phyloP scores from a whole-genome alignment of 177 flowering plant species.

The Telopea speciosissima region DNA sequence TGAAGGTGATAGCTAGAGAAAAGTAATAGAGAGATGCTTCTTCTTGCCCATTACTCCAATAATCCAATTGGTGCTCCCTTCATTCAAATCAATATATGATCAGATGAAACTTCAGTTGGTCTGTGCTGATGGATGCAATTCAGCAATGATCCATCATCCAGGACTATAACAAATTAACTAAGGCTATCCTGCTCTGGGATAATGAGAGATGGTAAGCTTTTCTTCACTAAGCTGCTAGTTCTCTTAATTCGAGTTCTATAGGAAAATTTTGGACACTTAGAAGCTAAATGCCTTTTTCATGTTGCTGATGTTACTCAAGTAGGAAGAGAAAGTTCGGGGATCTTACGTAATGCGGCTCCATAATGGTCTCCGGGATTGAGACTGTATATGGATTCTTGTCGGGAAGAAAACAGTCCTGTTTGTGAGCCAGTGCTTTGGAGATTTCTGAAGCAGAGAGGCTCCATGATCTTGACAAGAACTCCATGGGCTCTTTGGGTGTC shows the following conservation, averaged over 20 bases:
- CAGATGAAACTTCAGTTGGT: not conserved
- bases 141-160: not conserved
- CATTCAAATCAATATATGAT: not conserved
- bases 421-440: conserved; percentile 66
- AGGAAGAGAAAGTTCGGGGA: not conserved
- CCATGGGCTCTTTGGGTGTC: conserved; percentile 90
- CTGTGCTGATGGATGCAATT: not conserved
- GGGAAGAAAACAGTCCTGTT: conserved; percentile 29
- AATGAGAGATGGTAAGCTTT: too few species aligned
- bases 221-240: too few species aligned
- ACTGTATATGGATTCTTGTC: conserved; percentile 19
- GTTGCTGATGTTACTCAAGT: not conserved
- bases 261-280: too few species aligned
- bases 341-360: conserved; percentile 31
- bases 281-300: not conserved
- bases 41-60: too few species aligned
- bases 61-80: too few species aligned
- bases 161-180: too few species aligned
- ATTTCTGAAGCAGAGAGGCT: conserved; percentile 79
- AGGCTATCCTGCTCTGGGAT: too few species aligned
- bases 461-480: conserved; percentile 89
- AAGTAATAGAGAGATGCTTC: too few species aligned
- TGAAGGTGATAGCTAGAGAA: too few species aligned
- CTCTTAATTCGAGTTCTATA: too few species aligned
- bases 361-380: conserved; percentile 28